Percentiles rank a stretch among this genome's conserved stretches.
Evolutionary conservation across 2,329 filamentous ascomycete species (phyloP).

Genomic region (Orbilia ellipsospora): DNA sequence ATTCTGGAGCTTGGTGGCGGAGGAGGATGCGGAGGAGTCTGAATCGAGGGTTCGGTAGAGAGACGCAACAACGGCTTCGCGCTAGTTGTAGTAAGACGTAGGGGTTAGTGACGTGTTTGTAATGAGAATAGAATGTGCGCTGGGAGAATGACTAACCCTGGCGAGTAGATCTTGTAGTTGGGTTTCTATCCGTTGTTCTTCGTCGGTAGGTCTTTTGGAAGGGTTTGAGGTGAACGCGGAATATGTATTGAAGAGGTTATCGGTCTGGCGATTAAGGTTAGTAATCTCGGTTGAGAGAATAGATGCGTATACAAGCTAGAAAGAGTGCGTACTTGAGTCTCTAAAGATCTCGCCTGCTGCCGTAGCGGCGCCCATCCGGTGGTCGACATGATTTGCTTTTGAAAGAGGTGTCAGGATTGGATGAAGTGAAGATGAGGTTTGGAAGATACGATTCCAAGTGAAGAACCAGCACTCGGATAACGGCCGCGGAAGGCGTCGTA

Average conservation of each 20-base stretch:
- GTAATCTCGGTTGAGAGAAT: background rate
- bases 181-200: conserved; percentile 81
- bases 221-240: conserved; percentile 87
- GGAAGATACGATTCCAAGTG: conserved; percentile 8
- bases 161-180: conserved; percentile 86
- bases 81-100: conserved; percentile 66
- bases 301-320: conserved; percentile 1
- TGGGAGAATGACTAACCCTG: conserved; percentile 69
- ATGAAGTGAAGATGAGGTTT: conserved; percentile 1
- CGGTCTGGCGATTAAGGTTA: conserved; percentile 54
- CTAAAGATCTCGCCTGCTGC: conserved; percentile 87
- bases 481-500: conserved; percentile 1
- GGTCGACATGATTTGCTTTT: conserved; percentile 34
- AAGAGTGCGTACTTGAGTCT: conserved; percentile 82
- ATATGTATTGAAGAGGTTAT: conserved; percentile 72
- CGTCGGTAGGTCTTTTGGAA: conserved; percentile 82
- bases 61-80: conserved; percentile 82
- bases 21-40: conserved; percentile 85
- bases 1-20: conserved; percentile 96
- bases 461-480: conserved; percentile 13
- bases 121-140: conserved; percentile 33
- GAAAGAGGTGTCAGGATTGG: conserved; percentile 6
- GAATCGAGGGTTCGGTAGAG: conserved; percentile 91
- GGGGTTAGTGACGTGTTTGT: background rate
- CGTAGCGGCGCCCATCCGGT: conserved; percentile 92